Evolutionary conservation across 495 filamentous ascomycete species (phyloP).

Genomic region (Lepidopterella palustris): DNA sequence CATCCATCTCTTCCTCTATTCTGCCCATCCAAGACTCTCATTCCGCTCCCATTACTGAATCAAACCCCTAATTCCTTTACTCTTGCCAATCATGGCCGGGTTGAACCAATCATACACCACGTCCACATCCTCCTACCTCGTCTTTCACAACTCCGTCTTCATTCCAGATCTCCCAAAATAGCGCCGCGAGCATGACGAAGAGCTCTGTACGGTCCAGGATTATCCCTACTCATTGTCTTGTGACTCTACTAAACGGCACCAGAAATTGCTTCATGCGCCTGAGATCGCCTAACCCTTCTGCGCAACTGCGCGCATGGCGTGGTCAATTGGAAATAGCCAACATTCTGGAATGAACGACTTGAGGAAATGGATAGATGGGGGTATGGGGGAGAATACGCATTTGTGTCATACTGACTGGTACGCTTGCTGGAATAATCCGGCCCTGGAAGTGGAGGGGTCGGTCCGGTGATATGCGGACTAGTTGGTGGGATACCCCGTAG

Average conservation of each 20-base stretch:
- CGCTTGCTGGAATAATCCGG: background rate
- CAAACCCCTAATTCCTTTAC: too few species aligned
- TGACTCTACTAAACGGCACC: slow-evolving; percentile 43
- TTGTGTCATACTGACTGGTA: background rate
- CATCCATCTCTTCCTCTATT: too few species aligned
- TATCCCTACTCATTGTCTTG: slow-evolving; percentile 42
- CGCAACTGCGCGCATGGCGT: too few species aligned
- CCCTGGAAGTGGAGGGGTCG: slow-evolving; percentile 39
- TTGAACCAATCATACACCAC: background rate
- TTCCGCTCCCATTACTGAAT: too few species aligned
- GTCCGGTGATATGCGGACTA: slow-evolving; percentile 40
- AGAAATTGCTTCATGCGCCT: slow-evolving; percentile 36
- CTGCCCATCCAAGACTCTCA: too few species aligned
- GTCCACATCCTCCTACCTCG: slow-evolving; percentile 4
- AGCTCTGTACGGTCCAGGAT: slow-evolving; percentile 23
- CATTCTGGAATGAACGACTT: slow-evolving; percentile 41
- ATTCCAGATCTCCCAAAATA: slow-evolving; percentile 3
- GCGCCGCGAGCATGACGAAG: background rate
- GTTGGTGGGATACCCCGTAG: slow-evolving; percentile 38
- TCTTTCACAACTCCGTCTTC: background rate
- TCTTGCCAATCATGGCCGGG: too few species aligned
- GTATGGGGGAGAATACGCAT: slow-evolving; percentile 17
- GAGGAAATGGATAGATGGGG: background rate
- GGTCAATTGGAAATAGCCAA: slow-evolving; percentile 40
- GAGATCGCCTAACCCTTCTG: background rate